Base-by-base conservation (phyloP, 192 early-diverging fungal genomes). In the Backusella morwellensis region DNA sequence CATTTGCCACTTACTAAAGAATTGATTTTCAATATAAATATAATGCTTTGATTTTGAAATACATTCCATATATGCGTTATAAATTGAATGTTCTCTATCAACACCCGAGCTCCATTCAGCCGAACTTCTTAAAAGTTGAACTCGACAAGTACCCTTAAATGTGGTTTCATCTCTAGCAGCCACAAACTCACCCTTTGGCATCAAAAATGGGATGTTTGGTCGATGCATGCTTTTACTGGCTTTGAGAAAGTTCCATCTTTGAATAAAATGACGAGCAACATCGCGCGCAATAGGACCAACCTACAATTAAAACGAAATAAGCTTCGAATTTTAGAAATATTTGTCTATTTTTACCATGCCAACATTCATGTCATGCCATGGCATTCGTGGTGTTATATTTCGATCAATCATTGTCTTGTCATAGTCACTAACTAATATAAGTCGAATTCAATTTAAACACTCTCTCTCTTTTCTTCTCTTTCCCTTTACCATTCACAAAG, bases 11-110 rank as follows among this genome's bases (percentile, higher is more conserved):
- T 77, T 88, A 90, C 89, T 90, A 82, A 97, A 97, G 86, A 97
- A 97, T 79, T 97, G 96, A 81, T 97, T 96, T 80, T 97, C 96
- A 73, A 97, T 96, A 83, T 97, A 97, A n/a, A 97, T 85, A 82
- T 92, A 71, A 34, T 71, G 42, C 41, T 71, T 71, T 47, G 70
- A 36, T 26, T 71, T 40, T 4, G 70, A 40, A 34, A 71, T 71
- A 47, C 70, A 71, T 47, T 71, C 70, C 72, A 92, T 77, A 80
- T 97, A 97, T 17, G 96, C 96, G 50, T 88, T 93, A 68, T 92
- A 88, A 74, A 97, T 95, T 9, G 92, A 93, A 78, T 86, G 85
- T 4, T 84, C 83, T 35, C 87, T 67, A 79, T 86, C 85, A 67
- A 94, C 86, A 35, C 90, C 93, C 63, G 86, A 85, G 66, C 89